Base-by-base conservation (phyloP, 1,284 basidiomycete genomes). In the Cryptococcus maquisensis region DNA sequence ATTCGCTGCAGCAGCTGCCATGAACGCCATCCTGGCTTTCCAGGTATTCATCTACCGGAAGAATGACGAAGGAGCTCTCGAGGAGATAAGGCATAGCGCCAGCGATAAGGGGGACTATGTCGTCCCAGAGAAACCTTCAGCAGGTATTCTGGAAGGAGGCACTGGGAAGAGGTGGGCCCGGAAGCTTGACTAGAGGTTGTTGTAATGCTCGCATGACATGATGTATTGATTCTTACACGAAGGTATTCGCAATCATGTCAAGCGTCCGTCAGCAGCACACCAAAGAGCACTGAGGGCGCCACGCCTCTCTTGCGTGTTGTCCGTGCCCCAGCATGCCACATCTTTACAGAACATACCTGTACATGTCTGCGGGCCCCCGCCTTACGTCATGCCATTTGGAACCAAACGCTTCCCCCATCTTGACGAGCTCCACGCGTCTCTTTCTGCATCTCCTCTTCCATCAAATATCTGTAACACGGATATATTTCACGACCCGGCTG, bases 31-130 rank as follows among this genome's bases (percentile, higher is more conserved):
- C 13, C 76, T 96, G 18, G 91, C 86, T 0, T 71, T 78, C 6
- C 93, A 96, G 77, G 81, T 96, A 81, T 84, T 84, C 79, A 73
- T 82, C 73, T 94, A 88, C 72, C 90, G 88, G 88, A 84, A 84
- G 10, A 80, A 81, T 57, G 78, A 68, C 35, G 70, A 67, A 10
- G 61, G 70, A 39, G 68, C 66, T 13, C 59, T 53, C 12, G 44
- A 35, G n/a, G 38, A 44, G 16, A 54, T 49, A 26, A 52, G 62
- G 36, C 40, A 55, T 26, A 59, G 46, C 43, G 47, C 51, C 8
- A 41, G 43, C 42, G 79, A 68, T 45, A 67, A 67, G 23, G 62
- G 56, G 12, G 35, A 45, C 4, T 18, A 32, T 24, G 28, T 18
- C 23, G 44, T 37, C 10, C 49, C 51, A n/a, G 56, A 50, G 41